Evolutionary conservation across 805 yeast species (phyloP).

Genomic region (Saccharomycopsis sp.): DNA sequence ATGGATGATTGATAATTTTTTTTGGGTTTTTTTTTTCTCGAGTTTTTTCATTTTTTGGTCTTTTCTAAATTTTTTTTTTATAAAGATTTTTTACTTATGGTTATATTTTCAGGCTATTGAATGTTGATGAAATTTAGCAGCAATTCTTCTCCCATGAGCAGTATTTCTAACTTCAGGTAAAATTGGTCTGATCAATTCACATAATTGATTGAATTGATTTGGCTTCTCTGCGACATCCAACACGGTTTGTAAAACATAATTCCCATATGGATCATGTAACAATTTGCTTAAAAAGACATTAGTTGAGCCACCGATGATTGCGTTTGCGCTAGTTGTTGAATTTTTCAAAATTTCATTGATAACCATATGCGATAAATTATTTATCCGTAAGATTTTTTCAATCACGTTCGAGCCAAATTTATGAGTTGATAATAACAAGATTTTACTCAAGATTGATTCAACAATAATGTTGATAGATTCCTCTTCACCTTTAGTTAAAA

Average conservation of each 20-base stretch:
- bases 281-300: conserved; percentile 40
- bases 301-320: background rate
- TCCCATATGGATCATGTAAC: conserved; percentile 87
- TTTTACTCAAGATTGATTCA: conserved; percentile 28
- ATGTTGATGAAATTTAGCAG: conserved; percentile 46
- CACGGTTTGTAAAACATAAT: conserved; percentile 91
- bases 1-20: background rate
- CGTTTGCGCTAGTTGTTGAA: conserved; percentile 24
- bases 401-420: conserved; percentile 93
- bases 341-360: conserved; percentile 40
- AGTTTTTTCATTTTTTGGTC: background rate
- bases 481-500: conserved; percentile 43
- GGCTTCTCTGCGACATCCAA: conserved; percentile 48
- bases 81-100: too few relatives aligned
- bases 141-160: conserved; percentile 93
- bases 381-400: conserved; percentile 69
- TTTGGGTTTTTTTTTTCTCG: background rate
- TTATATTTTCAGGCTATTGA: too few relatives aligned
- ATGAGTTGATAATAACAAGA: conserved; percentile 58
- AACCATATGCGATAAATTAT: conserved; percentile 39
- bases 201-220: conserved; percentile 46
- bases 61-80: background rate
- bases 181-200: conserved; percentile 61
- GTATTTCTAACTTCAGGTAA: conserved; percentile 77
- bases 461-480: conserved; percentile 30